Percentiles rank a stretch among this genome's conserved stretches.
Evolutionary conservation across 139 green algal species (phyloP).

Genomic region (Picochlorum sp.): DNA sequence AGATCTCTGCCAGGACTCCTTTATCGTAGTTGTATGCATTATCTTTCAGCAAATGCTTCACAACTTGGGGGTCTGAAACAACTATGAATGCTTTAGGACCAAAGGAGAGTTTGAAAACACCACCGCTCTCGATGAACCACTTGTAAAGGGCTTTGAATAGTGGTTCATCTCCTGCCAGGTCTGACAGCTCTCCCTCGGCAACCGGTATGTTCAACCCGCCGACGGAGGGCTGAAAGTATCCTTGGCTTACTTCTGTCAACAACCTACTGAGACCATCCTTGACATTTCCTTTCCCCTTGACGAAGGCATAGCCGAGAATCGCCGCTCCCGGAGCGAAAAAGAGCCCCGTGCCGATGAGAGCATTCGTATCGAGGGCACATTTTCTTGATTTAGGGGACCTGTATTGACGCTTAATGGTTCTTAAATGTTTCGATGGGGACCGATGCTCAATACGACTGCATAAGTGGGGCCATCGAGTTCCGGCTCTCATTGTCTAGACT

Average conservation of each 20-base stretch:
- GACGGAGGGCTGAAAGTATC: slow-evolving; percentile 85
- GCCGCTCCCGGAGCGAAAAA: slow-evolving; percentile 67
- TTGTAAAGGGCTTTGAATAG: slow-evolving; percentile 90
- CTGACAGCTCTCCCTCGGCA: slow-evolving; percentile 71
- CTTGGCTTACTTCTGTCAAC: slow-evolving; percentile 61
- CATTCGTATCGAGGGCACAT: background rate
- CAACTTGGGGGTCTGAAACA: slow-evolving; percentile 91
- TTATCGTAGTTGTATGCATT: slow-evolving; percentile 94
- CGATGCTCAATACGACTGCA: too few relatives aligned
- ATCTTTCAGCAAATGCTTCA: slow-evolving; percentile 84
- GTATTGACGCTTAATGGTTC: too few relatives aligned
- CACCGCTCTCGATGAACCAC: slow-evolving; percentile 83
- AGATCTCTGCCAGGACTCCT: slow-evolving; percentile 95
- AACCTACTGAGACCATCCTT: slow-evolving; percentile 67
- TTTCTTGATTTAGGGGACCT: background rate
- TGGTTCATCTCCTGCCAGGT: slow-evolving; percentile 82
- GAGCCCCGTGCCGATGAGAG: slow-evolving; percentile 34
- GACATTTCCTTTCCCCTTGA: slow-evolving; percentile 71
- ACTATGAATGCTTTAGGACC: slow-evolving; percentile 98
- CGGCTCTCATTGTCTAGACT: too few relatives aligned
- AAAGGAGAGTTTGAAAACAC: slow-evolving; percentile 96
- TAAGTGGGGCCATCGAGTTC: too few relatives aligned
- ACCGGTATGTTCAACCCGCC: slow-evolving; percentile 82
- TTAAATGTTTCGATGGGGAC: too few relatives aligned
- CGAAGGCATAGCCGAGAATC: slow-evolving; percentile 48